Evolutionary conservation across 2,329 filamentous ascomycete genomes (phyloP).

Genomic region (Penicillium capsulatum): DNA sequence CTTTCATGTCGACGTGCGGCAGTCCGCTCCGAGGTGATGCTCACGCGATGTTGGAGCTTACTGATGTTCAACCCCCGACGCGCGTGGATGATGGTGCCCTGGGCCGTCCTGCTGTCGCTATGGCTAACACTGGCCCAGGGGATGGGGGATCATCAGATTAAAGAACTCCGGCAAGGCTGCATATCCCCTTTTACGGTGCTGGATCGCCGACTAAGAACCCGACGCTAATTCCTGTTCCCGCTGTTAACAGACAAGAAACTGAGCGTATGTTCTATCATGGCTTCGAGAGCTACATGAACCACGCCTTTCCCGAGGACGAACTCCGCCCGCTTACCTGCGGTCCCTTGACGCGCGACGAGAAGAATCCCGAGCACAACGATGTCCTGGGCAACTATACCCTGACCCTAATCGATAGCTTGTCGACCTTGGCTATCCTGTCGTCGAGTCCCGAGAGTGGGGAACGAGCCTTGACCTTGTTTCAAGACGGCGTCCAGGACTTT

Average conservation of each 20-base stretch:
- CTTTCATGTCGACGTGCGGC: conserved; percentile 25
- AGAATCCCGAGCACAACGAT: conserved; percentile 85
- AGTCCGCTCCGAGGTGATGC: conserved; percentile 34
- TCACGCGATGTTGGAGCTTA: conserved; percentile 39
- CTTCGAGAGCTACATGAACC: conserved; percentile 87
- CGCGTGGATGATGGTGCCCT: conserved; percentile 32
- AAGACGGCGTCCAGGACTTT: conserved; percentile 70
- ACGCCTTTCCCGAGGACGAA: conserved; percentile 96
- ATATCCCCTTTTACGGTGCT: not conserved
- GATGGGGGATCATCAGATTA: conserved; percentile 36
- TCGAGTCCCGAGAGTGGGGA: conserved; percentile 55
- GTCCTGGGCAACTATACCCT: conserved; percentile 95
- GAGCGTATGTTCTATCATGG: conserved; percentile 91
- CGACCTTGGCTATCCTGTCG: conserved; percentile 86
- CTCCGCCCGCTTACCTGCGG: conserved; percentile 79
- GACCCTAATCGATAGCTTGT: conserved; percentile 91
- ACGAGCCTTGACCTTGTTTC: conserved; percentile 69
- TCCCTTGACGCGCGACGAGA: conserved; percentile 76
- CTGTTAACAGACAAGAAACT: conserved; percentile 40
- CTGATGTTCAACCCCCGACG: conserved; percentile 34
- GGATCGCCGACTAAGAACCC: not conserved
- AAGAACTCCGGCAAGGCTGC: conserved; percentile 32
- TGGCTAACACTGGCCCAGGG: conserved; percentile 34
- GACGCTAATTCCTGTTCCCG: conserved; percentile 2
- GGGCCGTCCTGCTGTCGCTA: conserved; percentile 33